Evolutionary conservation across 164 flowering plant species (phyloP), one percentile per base, ranked within the genome.

Genomic region (Magnolia officinalis): DNA sequence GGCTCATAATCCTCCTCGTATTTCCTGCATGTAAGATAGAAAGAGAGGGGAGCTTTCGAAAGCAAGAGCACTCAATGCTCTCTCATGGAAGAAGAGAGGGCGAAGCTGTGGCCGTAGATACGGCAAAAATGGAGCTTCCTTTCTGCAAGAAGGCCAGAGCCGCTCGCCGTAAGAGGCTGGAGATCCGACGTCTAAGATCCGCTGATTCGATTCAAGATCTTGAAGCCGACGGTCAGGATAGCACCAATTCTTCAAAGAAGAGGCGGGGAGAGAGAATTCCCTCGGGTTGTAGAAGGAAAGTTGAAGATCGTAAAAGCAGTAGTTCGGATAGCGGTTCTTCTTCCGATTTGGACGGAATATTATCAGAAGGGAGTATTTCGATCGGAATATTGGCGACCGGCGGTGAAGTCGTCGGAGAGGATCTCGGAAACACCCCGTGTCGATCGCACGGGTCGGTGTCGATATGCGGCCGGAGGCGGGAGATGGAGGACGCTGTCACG

Each of bases 401-500:
- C 7, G 52, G 64, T 14, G 83, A 68, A 50, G 63, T 6, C 50
- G 23, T 14, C 73, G 51, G 50, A 21, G 78, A 64, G 64, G 74
- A 50, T 67, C 18, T 0, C 63, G 58, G 16, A 7, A 21, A 59
- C 2, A 23, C 52, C 11, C 26, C 50, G 50, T 21, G 84, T 16
- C 8, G 23, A 13, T 69, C 83, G 9, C 82, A 92, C 77, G 93
- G 95, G 8, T 71, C 74, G 51, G 84, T 87, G 20, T 90, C 92
- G 18, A 77, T 88, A 69, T 89, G 90, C 8, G 98, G 98, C 2
- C 65, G 93, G 74, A 79, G 96, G 78, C 87, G 88, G 70, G 94
- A 88, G 78, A 94, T 94, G 98, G 97, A 94, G 80, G 98, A 94
- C 58, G 85, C 92, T 8, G 90, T 91, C 76, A 83, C 83, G 24